Percentiles rank a stretch among this genome's conserved stretches.
phyloP scores from a whole-genome alignment of 148 eudicot genomes.

The Rhododendron simsii region DNA sequence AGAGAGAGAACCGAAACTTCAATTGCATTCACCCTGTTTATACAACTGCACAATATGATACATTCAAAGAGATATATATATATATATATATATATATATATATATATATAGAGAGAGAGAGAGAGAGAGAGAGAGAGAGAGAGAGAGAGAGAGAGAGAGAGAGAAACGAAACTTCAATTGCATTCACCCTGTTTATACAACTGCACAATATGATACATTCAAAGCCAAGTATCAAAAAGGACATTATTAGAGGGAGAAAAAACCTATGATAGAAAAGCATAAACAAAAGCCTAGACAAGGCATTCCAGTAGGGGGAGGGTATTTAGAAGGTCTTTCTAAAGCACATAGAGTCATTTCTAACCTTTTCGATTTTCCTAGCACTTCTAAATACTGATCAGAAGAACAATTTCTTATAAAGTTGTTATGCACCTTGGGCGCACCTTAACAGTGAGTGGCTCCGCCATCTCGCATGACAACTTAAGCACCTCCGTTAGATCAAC shows the following conservation, averaged over 20 bases:
- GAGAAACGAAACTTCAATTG: background rate
- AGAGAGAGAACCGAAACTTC: background rate
- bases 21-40: background rate
- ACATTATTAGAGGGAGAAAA: background rate
- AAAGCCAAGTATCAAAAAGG: background rate
- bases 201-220: background rate
- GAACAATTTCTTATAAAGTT: background rate
- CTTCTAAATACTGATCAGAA: background rate
- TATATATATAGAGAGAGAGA: background rate
- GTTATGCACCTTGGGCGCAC: slow-evolving; percentile 13
- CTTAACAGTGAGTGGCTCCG: slow-evolving; percentile 45
- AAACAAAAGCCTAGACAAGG: background rate
- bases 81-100: too few relatives aligned
- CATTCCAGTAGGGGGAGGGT: background rate
- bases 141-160: background rate
- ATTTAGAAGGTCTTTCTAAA: background rate
- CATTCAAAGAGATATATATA: too few relatives aligned
- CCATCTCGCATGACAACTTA: slow-evolving; percentile 80
- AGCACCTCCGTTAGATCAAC: slow-evolving; percentile 64
- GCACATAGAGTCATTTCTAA: background rate
- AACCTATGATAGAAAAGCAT: background rate
- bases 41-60: background rate
- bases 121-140: background rate
- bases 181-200: background rate
- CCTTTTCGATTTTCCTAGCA: background rate